Conservation (phyloP, 345 rosid genomes). For the Brassica napus region Da-Ae NC_063450.1:29384501-29385000, state of each 20-base stretch:
- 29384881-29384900: conserved; percentile 1
- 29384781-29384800: conserved; percentile 12
- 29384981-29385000: not conserved
- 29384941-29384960: not conserved
- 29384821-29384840: not conserved
- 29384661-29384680: not conserved
- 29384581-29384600: not conserved
- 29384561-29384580: not conserved
- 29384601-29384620: not conserved
- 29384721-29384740: not conserved
- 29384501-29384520: not conserved
- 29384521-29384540: not conserved
- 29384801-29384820: not conserved
- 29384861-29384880: not conserved
- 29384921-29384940: not conserved
- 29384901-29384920: not conserved
- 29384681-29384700: conserved; percentile 8
- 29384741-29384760: not conserved
- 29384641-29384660: conserved; percentile 12
- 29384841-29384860: conserved; percentile 7
- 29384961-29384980: not conserved
- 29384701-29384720: not conserved
- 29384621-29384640: not conserved
- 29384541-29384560: not conserved
- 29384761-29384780: not conserved